Conservation (phyloP, 305 asterid species). For the Fraxinus paxiana region DNA sequence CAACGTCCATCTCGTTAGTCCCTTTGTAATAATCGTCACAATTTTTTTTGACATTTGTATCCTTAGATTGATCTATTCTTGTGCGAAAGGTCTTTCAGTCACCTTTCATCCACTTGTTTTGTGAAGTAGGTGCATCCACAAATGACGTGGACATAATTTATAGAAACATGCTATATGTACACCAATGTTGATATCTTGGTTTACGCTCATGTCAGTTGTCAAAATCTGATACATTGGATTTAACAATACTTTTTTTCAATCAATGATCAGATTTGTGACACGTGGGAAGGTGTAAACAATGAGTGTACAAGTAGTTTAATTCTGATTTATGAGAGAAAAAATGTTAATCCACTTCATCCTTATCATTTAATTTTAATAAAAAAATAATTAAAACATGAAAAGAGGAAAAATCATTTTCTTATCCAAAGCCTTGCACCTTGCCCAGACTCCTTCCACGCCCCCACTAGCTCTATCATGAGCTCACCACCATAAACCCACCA, state of each 20-base stretch:
- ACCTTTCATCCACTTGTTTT: neutral
- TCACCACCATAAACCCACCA: neutral
- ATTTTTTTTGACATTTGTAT: neutral
- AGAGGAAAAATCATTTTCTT: neutral
- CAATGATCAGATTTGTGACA: too few relatives aligned
- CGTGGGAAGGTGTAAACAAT: too few relatives aligned
- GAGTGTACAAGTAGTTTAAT: too few relatives aligned
- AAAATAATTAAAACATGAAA: too few relatives aligned
- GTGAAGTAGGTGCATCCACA: neutral
- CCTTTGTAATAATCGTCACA: neutral
- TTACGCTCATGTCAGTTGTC: too few relatives aligned
- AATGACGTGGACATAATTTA: too few relatives aligned
- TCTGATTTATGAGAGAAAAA: too few relatives aligned
- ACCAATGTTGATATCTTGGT: too few relatives aligned
- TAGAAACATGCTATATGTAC: too few relatives aligned
- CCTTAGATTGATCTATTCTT: neutral
- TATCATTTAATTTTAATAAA: neutral
- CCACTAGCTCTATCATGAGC: neutral
- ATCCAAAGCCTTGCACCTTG: neutral
- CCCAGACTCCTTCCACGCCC: neutral
- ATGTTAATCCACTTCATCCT: neutral
- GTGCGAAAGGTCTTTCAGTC: neutral
- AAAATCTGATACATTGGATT: too few relatives aligned
- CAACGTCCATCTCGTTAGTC: neutral
- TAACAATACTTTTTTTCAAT: too few relatives aligned